A percentile compares a stretch with the other conserved stretches of the same genome.
Evolutionary conservation across 2,329 filamentous ascomycete species (phyloP).

Genomic region (Zymoseptoria tritici): DNA sequence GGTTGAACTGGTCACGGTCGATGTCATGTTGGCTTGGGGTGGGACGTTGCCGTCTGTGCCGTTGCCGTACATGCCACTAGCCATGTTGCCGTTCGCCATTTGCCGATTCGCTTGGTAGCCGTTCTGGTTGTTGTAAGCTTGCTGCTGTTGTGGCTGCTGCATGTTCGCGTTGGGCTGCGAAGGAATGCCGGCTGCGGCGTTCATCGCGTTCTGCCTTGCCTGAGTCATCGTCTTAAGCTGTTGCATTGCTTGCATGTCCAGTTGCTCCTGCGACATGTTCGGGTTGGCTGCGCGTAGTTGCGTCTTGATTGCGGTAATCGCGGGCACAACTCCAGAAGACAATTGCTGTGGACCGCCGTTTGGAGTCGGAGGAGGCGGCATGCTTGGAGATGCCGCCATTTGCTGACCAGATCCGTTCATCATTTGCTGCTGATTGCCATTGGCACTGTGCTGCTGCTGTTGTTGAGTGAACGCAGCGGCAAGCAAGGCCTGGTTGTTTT

Average conservation of each 20-base stretch:
- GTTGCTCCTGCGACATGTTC: conserved; percentile 46
- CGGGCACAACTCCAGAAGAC: conserved; percentile 47
- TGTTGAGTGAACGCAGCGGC: conserved; percentile 23
- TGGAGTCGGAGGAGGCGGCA: conserved; percentile 32
- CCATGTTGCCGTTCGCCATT: conserved; percentile 13
- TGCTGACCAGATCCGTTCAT: conserved; percentile 18
- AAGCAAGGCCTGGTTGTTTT: conserved; percentile 26
- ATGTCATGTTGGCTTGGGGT: conserved; percentile 14
- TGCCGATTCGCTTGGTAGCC: conserved; percentile 21
- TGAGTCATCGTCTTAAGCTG: conserved; percentile 37
- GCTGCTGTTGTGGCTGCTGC: conserved; percentile 16
- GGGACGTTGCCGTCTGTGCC: conserved; percentile 4
- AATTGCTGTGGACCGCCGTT: conserved; percentile 37
- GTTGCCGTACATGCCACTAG: conserved; percentile 5
- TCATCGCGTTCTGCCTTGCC: conserved; percentile 32
- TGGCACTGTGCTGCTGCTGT: conserved; percentile 7
- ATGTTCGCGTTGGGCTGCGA: conserved; percentile 8
- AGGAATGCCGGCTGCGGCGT: conserved; percentile 30
- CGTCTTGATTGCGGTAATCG: conserved; percentile 47
- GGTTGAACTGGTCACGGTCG: conserved; percentile 12
- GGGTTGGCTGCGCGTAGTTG: conserved; percentile 47
- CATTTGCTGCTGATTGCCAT: conserved; percentile 14
- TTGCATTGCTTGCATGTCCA: conserved; percentile 47
- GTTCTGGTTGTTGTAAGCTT: conserved; percentile 19
- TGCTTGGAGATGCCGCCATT: conserved; percentile 29